Percentiles rank a stretch among this genome's conserved stretches.
These are phyloP conservation scores for Brassica cretica DNA, from an alignment of 345 rosid genomes.

Conservation along the genomic window DNA sequence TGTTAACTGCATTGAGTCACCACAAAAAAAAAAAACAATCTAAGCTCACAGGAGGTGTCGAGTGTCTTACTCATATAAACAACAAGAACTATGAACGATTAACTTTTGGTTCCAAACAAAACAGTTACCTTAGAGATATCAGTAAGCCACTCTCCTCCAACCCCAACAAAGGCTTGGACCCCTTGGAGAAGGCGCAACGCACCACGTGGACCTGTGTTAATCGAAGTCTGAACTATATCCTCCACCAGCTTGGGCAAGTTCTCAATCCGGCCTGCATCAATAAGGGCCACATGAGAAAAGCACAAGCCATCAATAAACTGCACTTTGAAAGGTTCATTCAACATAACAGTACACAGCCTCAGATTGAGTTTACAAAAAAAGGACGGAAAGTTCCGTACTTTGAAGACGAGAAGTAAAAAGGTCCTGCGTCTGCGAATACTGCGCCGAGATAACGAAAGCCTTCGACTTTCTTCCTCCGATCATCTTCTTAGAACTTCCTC, in stretches of 20 bases:
- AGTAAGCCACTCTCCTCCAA: slow-evolving; percentile 86
- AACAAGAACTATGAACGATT: background rate
- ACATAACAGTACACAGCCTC: background rate
- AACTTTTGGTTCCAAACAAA: background rate
- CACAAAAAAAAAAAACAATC: background rate
- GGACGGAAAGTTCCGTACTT: slow-evolving; percentile 39
- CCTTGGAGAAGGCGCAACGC: slow-evolving; percentile 85
- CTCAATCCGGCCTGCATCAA: slow-evolving; percentile 53
- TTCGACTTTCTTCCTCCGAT: slow-evolving; percentile 37
- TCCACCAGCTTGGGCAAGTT: slow-evolving; percentile 52
- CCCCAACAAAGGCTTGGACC: slow-evolving; percentile 84
- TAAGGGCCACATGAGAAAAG: background rate
- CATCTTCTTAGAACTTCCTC: slow-evolving; percentile 47
- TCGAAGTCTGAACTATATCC: slow-evolving; percentile 86
- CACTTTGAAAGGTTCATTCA: background rate
- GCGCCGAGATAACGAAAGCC: slow-evolving; percentile 50
- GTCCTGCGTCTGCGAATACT: slow-evolving; percentile 69
- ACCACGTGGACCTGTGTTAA: slow-evolving; percentile 92
- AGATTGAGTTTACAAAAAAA: background rate
- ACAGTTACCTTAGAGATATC: slow-evolving; percentile 69
- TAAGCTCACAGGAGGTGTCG: background rate
- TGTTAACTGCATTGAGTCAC: slow-evolving; percentile 50
- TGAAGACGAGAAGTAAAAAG: slow-evolving; percentile 73
- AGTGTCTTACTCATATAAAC: background rate
- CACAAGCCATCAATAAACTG: background rate